These are phyloP conservation scores for Pseudonitzschia pungens DNA, from an alignment of 108 stramenopile species.

Conservation along the genomic window DNA sequence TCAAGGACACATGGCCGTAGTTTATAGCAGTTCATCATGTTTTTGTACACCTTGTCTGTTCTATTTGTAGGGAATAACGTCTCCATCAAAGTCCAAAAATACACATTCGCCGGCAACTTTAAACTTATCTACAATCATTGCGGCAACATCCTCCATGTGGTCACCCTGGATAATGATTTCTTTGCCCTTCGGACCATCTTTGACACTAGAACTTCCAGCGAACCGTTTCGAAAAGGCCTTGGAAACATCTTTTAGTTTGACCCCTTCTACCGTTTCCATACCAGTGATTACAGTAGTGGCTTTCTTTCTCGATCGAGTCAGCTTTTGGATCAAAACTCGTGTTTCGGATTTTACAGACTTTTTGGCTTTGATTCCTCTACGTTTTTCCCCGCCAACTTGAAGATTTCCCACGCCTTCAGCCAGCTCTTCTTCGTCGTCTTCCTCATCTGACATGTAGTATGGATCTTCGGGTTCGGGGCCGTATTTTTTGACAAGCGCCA, in stretches of 20 bases:
- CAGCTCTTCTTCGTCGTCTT: conserved; percentile 49
- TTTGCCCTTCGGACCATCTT: conserved; percentile 68
- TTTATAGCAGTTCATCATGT: background rate
- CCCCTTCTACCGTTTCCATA: conserved; percentile 86
- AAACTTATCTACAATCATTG: conserved; percentile 87
- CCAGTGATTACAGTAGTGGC: conserved; percentile 89
- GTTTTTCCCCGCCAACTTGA: conserved; percentile 55
- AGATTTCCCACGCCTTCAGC: conserved; percentile 42
- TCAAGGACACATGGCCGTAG: too few relatives aligned
- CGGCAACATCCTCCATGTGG: conserved; percentile 91
- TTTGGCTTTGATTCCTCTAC: conserved; percentile 78
- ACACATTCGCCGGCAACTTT: conserved; percentile 64
- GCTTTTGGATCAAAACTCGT: conserved; percentile 81
- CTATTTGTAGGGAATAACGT: conserved; percentile 61
- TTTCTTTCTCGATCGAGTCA: conserved; percentile 78
- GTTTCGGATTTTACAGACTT: conserved; percentile 58
- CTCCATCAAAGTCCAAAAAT: conserved; percentile 81
- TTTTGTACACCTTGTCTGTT: background rate
- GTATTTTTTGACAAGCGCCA: conserved; percentile 84
- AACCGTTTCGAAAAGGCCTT: conserved; percentile 92
- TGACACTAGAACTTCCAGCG: conserved; percentile 89
- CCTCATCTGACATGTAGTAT: conserved; percentile 58
- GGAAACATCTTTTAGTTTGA: conserved; percentile 93
- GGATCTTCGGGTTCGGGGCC: conserved; percentile 89
- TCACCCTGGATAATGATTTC: conserved; percentile 97